Evolutionary conservation across 148 eudicot species (phyloP), one percentile per base, ranked within the genome.

Genomic region (Camellia japonica): DNA sequence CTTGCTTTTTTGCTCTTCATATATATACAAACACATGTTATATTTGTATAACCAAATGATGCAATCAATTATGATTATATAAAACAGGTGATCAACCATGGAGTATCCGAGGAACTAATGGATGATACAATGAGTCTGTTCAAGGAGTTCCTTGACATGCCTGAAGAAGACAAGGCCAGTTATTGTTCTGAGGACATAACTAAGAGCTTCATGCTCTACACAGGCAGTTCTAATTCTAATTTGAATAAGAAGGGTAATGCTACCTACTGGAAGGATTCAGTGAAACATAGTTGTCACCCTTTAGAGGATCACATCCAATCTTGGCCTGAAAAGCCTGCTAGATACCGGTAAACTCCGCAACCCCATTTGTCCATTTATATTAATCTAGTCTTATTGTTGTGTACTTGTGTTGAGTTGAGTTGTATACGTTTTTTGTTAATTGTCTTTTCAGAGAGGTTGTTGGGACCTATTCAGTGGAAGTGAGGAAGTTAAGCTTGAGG

Each of bases 281-380:
- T 82, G 6, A 58, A 13, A 9, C 78, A 80, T 73, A 46, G 49
- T 47, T 51, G 82, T 58, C 73, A 78, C 47, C 85, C 85, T 75
- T 46, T 83, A 12, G 77, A 79, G 43, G 79, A 79, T 20, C 46
- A 64, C 30, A 55, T 83, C 14, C 59, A 68, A n/a, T 67, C 11
- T 1, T 83, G 85, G 85, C 85, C 85, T n/a, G 78, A 79, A 23
- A 79, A 79, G 52, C 85, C 85, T 3, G 10, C 80, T 10, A 46
- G 20, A 54, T 82, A 69, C 51, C 56, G 80, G 84, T 82, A 68
- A 16, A 71, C 1, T n/a, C 38, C 3, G 0, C 15, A 59, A 12
- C n/a, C n/a, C n/a, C 67, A 63, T 20, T 20, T 2, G 38, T 30
- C 38, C 38, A 30, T 30, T 30, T 30, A 30, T 30, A 30, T 30